Evolutionary conservation across 1,139 yeast species (phyloP).

Genomic region (Zygoascus hellenicus): DNA sequence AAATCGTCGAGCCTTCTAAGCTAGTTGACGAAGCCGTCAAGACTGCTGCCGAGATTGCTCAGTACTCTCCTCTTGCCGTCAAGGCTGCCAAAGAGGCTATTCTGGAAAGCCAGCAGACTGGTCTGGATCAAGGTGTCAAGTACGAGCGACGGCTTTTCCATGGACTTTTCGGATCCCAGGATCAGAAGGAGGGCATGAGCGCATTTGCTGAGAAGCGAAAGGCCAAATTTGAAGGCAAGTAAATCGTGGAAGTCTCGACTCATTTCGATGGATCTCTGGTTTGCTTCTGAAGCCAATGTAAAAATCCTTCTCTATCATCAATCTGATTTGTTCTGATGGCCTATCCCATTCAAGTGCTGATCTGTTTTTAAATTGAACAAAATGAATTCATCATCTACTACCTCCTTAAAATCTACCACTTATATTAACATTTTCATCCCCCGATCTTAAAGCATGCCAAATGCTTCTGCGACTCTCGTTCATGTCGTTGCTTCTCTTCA

Average conservation of each 20-base stretch:
- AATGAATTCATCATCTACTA: no score
- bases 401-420: no score
- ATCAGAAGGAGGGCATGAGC: slow-evolving; percentile 47
- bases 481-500: no score
- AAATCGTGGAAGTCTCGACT: slow-evolving; percentile 13
- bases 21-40: slow-evolving; percentile 42
- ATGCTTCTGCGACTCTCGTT: no score
- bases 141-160: slow-evolving; percentile 44
- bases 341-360: no score
- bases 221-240: slow-evolving; percentile 37
- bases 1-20: slow-evolving; percentile 37
- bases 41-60: slow-evolving; percentile 40
- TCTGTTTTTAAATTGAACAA: no score
- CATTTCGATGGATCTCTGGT: no score
- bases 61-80: slow-evolving; percentile 40
- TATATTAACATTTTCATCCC: no score
- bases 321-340: no score
- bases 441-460: no score
- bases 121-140: slow-evolving; percentile 38
- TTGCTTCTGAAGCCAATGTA: no score
- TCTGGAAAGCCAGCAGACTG: slow-evolving; percentile 37
- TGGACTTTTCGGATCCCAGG: slow-evolving; percentile 40
- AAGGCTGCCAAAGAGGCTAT: slow-evolving; percentile 45
- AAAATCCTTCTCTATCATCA: no score
- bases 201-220: slow-evolving; percentile 46